Evolutionary conservation across 2,329 filamentous ascomycete genomes (phyloP), one percentile per base, ranked within the genome.

Genomic region (Blumeriella jaapii): DNA sequence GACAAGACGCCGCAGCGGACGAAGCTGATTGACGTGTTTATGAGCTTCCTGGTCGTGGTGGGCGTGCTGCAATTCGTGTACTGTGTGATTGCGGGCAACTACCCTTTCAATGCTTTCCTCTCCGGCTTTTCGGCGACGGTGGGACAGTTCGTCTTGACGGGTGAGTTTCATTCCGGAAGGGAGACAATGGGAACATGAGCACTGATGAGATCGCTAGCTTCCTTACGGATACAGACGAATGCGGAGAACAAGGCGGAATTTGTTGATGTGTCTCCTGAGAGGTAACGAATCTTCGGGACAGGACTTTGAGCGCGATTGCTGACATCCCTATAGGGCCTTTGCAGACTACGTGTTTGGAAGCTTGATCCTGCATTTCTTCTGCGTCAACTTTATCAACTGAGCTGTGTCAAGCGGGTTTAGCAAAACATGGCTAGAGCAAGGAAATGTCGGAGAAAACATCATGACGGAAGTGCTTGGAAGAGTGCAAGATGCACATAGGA

Each of bases 91-190:
- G 85, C 77, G 36, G 91, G 91, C 47, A 96, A 95, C 62, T 98
- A 89, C 89, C 91, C 91, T 7, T 98, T 98, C 70, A 98, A 98
- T 60, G 91, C 93, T 46, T 98, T 98, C 67, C 75, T 98, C 19
- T 84, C 87, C 19, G 93, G 91, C 30, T 98, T 98, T 67, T 78
- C 76, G 42, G 85, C 89, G 11, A 91, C 89, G 1, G 89, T 98
- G 45, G 91, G 91, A 43, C 91, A 98, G 59, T 98, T 98, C 59
- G 91, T 98, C 44, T 74, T 98, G 50, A 95, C 91, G 32, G 84
- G 85, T 68, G 78, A 55, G 65, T 53, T 14, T 12, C 17, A 20
- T 13, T 27, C 13, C 7, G 15, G 31, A 3, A 9, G 13, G 12
- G 11, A 8, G 18, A n/a, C n/a, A 15, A 28, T 29, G 10, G 4